Evolutionary conservation across 75 land plant species (phyloP), one percentile per base, ranked within the genome.

Genomic region (Isoetes taiwanensis): DNA sequence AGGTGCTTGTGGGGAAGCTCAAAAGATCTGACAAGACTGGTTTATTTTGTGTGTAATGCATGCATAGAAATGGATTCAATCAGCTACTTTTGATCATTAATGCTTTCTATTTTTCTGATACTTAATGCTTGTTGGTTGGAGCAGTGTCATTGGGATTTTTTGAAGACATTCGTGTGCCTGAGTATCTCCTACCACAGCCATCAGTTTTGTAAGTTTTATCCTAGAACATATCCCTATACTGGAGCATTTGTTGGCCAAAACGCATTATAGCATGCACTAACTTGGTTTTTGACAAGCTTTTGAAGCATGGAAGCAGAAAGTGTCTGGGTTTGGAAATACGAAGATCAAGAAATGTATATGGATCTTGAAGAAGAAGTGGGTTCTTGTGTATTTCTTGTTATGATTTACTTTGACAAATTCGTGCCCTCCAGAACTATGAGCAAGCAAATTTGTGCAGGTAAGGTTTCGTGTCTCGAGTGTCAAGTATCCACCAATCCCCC

Each of bases 61-160:
- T n/a, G n/a, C n/a, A n/a, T n/a, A n/a, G n/a, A n/a, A n/a, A n/a
- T n/a, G n/a, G n/a, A n/a, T n/a, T n/a, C n/a, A n/a, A n/a, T n/a
- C n/a, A n/a, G n/a, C n/a, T n/a, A n/a, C n/a, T n/a, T n/a, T n/a
- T n/a, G n/a, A n/a, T n/a, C n/a, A n/a, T n/a, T n/a, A n/a, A n/a
- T n/a, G n/a, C n/a, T n/a, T n/a, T n/a, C n/a, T n/a, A n/a, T n/a
- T n/a, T n/a, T n/a, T n/a, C n/a, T n/a, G n/a, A n/a, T n/a, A n/a
- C n/a, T n/a, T n/a, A n/a, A n/a, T n/a, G n/a, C n/a, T n/a, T n/a
- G n/a, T 1, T 33, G 29, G 39, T 2, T 41, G 40, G 55, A 32
- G 59, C 77, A 85, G 85, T 81, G 58, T 73, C 85, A 8, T 64
- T 85, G 61, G 85, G 90, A 19, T 80, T 85, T 53, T 83, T 84